Percentiles rank a stretch among this genome's conserved stretches.
Evolutionary conservation across 441 rosid species (phyloP).

Genomic region (Mallotus japonicus): DNA sequence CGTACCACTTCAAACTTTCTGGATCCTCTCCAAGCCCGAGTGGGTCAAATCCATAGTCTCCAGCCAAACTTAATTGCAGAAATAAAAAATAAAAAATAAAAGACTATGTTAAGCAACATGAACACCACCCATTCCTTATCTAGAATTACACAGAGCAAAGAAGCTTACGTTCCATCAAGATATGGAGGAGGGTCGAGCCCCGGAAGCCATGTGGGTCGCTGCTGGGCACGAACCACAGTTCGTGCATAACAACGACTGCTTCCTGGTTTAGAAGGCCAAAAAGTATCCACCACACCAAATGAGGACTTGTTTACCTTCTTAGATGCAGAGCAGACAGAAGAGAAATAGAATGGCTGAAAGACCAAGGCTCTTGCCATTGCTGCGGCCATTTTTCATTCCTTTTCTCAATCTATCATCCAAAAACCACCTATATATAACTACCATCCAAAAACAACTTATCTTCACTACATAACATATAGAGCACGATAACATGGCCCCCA

Average conservation of each 20-base stretch:
- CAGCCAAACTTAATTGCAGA: conserved; percentile 50
- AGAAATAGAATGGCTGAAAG: conserved; percentile 35
- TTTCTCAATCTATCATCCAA: conserved; percentile 31
- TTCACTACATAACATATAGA: neutral
- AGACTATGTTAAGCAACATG: neutral
- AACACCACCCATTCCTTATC: neutral
- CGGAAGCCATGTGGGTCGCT: conserved; percentile 93
- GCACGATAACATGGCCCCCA: conserved; percentile 35
- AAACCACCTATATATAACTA: conserved; percentile 27
- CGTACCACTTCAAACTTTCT: conserved; percentile 89
- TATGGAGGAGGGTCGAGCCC: conserved; percentile 92
- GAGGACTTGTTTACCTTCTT: conserved; percentile 27
- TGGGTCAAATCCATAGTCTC: conserved; percentile 92
- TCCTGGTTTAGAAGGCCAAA: conserved; percentile 25
- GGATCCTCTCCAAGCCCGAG: conserved; percentile 94
- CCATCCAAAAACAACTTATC: conserved; percentile 14
- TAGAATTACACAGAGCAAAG: neutral
- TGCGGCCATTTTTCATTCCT: conserved; percentile 42
- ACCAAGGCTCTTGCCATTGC: conserved; percentile 49
- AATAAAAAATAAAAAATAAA: conserved; percentile 1
- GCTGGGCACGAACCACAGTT: conserved; percentile 44
- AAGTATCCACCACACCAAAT: conserved; percentile 21
- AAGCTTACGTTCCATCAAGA: conserved; percentile 80
- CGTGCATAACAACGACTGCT: conserved; percentile 17
- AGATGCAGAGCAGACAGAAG: conserved; percentile 15